Conservation (phyloP, 1,284 basidiomycete genomes). For the Coniferiporia sulphurascens region DNA sequence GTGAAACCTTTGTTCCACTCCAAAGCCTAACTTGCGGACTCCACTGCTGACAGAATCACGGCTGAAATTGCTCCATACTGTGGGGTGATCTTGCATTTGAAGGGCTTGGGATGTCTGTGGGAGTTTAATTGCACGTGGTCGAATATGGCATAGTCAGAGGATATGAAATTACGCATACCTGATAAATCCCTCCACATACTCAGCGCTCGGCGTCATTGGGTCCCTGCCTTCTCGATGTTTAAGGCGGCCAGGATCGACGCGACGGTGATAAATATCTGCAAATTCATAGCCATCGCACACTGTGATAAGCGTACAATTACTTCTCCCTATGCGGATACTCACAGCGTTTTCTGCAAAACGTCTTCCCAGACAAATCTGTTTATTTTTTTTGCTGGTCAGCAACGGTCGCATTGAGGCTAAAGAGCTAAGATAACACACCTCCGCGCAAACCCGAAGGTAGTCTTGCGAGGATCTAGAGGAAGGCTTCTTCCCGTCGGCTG, state of each 20-base stretch:
- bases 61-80: not conserved
- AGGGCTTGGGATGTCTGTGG: not conserved
- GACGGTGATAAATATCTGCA: conserved; percentile 8
- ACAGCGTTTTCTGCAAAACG: conserved; percentile 15
- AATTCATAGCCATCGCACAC: no score
- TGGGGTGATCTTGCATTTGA: not conserved
- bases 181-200: conserved; percentile 2
- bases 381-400: conserved; percentile 6
- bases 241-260: conserved; percentile 13
- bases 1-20: not conserved
- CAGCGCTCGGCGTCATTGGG: conserved; percentile 3
- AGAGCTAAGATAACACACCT: not conserved
- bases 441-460: conserved; percentile 4
- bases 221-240: conserved; percentile 9
- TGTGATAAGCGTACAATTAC: not conserved
- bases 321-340: not conserved
- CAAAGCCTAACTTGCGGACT: not conserved
- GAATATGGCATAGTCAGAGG: not conserved
- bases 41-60: not conserved
- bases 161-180: not conserved
- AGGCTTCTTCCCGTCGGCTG: not conserved
- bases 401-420: no score
- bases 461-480: conserved; percentile 1
- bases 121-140: not conserved
- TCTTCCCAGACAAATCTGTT: conserved; percentile 21